Base-by-base conservation (phyloP, 805 yeast species). In the Isabelozyma pseudorhagii region DNA sequence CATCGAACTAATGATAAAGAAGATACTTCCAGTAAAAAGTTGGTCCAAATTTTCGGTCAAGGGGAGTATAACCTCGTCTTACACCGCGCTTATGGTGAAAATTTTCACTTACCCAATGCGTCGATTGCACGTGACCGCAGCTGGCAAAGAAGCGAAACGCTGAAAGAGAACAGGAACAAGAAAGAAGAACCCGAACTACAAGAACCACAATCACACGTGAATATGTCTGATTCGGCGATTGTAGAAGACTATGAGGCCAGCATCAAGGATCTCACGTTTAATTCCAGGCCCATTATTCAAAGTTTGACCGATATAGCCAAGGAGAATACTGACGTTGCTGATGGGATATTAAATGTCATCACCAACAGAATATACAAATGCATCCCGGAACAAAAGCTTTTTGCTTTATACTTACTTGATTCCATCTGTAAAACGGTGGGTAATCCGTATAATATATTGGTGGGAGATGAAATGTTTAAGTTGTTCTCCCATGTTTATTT, bases 391-490 rank as follows among this genome's bases (percentile, higher is more conserved):
- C 92, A 89, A 55, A 94, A 94, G 67, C 76, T 94, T 44, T 94
- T 81, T 58, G 83, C 94, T 4, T 76, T 94, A 52, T 94, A 93
- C 63, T 76, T 93, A 43, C 69, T 94, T 49, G 98, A 94, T 66
- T 91, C 97, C 14, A 87, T 94, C 44, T 87, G 93, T 69, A 94
- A 94, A 67, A 89, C 85, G 60, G 85, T 89, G 31, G 97, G 97
- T 8, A 79, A 84, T 52, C 97, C 98, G 1, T 94, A 93, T 65
- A 88, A 90, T n/a, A 75, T 83, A 6, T 66, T 88, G 46, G 83
- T 94, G 63, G 85, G 92, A 46, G 76, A 82, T 54, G 83, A 84
- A 54, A 70, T 91, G 44, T 86, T 80, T 69, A 80, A 78, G 55
- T 72, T 88, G 3, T 93, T 87, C 67, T 83, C 87, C 25, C 83